Evolutionary conservation across 2,329 filamentous ascomycete species (phyloP), one percentile per base, ranked within the genome.

Genomic region (Dactylellina drechsleri): DNA sequence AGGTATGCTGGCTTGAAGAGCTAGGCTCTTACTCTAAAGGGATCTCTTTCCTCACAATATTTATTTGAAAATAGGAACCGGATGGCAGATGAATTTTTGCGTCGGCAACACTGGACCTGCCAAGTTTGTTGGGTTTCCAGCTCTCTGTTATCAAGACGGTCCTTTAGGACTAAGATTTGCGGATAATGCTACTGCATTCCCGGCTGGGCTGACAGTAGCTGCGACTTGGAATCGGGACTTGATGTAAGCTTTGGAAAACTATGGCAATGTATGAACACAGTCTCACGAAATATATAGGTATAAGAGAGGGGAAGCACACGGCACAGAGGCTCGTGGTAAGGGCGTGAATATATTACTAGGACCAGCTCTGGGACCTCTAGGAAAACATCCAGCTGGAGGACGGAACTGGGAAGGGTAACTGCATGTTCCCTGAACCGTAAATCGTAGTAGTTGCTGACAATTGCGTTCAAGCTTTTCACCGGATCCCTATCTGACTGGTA

Each of bases 141-240:
- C 64, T 10, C 64, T 79, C 31, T 79, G 78, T 66, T 83, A 97
- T 31, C 92, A 97, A 80, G 93, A 97, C 79, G 93, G 93, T 0
- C 93, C 93, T 0, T 83, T 96, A 8, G 93, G 93, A 0, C 85
- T 97, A 61, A 86, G 93, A 15, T 93, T 92, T 77, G 87, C 91
- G 3, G 92, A 97, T 78, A 92, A 96, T 80, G 87, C 89, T 36
- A 93, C 92, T 0, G 92, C 92, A 0, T 96, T 95, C 78, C 64
- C 93, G 93, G 92, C 93, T 5, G 93, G 92, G 4, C 87, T 97
- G 76, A 97, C 93, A 0, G 91, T 93, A 0, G 93, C 64, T 1
- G 92, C 93, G 0, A 97, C 93, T 0, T 97, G 92, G 90, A 96
- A 93, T 81, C 91, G 89, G 78, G 87, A 91, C 28, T 83, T 97